Evolutionary conservation across 2,329 filamentous ascomycete species (phyloP).

Genomic region (Thyridium curvatum): DNA sequence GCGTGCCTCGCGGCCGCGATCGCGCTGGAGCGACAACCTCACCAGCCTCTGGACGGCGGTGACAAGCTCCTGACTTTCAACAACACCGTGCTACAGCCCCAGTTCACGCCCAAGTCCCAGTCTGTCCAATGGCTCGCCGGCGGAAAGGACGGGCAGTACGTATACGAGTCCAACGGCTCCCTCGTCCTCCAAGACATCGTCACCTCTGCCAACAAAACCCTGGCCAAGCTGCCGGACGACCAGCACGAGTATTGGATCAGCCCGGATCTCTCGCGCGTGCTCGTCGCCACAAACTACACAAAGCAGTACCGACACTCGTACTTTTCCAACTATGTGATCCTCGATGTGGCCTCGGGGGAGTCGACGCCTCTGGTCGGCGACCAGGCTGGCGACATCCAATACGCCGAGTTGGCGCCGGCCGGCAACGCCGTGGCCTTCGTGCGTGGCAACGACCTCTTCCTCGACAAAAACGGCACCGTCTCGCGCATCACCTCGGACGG

Average conservation of each 20-base stretch:
- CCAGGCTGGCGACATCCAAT: slow-evolving; percentile 60
- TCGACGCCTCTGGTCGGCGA: slow-evolving; percentile 49
- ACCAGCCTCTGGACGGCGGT: slow-evolving; percentile 50
- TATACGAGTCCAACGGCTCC: slow-evolving; percentile 44
- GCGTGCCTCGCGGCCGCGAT: slow-evolving; percentile 22
- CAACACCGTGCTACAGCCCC: slow-evolving; percentile 43
- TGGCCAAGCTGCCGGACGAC: slow-evolving; percentile 51
- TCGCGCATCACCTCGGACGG: slow-evolving; percentile 54
- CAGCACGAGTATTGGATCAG: slow-evolving; percentile 56
- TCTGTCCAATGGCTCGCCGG: slow-evolving; percentile 48
- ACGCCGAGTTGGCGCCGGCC: slow-evolving; percentile 52
- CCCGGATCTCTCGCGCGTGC: slow-evolving; percentile 48
- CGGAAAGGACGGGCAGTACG: slow-evolving; percentile 55
- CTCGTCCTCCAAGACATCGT: slow-evolving; percentile 57
- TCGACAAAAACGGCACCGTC: slow-evolving; percentile 47
- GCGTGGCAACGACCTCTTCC: slow-evolving; percentile 57
- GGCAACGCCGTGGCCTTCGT: slow-evolving; percentile 61
- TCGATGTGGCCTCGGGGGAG: slow-evolving; percentile 52
- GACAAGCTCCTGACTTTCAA: slow-evolving; percentile 53
- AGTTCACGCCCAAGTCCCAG: slow-evolving; percentile 37
- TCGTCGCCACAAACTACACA: slow-evolving; percentile 60
- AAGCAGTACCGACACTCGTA: slow-evolving; percentile 65
- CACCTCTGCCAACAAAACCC: slow-evolving; percentile 47
- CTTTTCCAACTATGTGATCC: slow-evolving; percentile 59
- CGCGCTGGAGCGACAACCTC: slow-evolving; percentile 45